phyloP scores from a whole-genome alignment of 1,139 yeast genomes.

The Suhomyces choctaworum region DNA sequence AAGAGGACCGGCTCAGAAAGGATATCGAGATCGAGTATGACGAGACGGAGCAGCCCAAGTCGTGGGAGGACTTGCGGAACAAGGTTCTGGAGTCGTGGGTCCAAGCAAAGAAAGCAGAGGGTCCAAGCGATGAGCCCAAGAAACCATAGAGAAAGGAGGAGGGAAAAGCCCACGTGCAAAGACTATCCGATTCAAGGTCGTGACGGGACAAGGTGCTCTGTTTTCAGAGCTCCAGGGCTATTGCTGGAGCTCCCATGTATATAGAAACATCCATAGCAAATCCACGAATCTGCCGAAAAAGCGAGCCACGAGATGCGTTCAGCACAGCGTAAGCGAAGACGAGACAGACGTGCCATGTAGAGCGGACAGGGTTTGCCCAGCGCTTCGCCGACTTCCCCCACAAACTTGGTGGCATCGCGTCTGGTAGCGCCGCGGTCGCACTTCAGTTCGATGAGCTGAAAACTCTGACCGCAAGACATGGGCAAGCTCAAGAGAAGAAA shows the following conservation, averaged over 20 bases:
- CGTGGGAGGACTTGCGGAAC: constrained; percentile 41
- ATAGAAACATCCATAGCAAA: too few species aligned
- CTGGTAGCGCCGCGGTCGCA: too few species aligned
- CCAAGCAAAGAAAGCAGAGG: background rate
- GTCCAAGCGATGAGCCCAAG: background rate
- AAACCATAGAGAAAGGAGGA: background rate
- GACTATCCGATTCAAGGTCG: too few species aligned
- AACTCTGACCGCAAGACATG: constrained; percentile 40
- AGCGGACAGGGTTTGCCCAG: too few species aligned
- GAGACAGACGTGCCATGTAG: too few species aligned
- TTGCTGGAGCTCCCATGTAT: too few species aligned
- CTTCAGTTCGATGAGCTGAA: constrained; percentile 4
- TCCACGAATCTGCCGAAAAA: too few species aligned
- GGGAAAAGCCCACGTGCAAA: background rate
- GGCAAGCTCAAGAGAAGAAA: constrained; percentile 76
- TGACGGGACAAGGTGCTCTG: too few species aligned
- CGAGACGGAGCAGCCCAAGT: constrained; percentile 35
- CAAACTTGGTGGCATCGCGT: background rate
- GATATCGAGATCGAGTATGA: constrained; percentile 56
- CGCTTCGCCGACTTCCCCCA: too few species aligned
- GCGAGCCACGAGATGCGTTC: too few species aligned
- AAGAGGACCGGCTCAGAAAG: constrained; percentile 64
- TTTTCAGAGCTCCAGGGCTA: too few species aligned
- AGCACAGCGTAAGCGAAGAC: too few species aligned
- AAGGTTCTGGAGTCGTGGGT: constrained; percentile 20